Evolutionary conservation across 495 filamentous ascomycete genomes (phyloP), one percentile per base, ranked within the genome.

Genomic region (Podospora conica): DNA sequence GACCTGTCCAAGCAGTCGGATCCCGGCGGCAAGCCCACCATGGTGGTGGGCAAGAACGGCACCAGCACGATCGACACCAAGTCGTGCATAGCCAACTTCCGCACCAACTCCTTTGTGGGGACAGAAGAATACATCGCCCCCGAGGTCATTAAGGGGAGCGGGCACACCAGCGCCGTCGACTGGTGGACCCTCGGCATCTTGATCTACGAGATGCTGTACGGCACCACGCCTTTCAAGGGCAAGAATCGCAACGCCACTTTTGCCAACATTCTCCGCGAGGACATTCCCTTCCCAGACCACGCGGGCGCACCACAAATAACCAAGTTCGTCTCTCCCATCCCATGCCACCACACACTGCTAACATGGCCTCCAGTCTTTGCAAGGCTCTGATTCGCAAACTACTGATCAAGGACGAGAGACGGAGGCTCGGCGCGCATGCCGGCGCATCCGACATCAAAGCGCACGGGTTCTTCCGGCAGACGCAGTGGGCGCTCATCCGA

Each of bases 151-250:
- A 98, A 97, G 77, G 95, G 95, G 12, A 97, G 94, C 76, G 95
- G 95, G 21, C 95, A 98, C 75, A 98, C 95, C 8, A 97, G 93
- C 70, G 95, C 95, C 4, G 95, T 98, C 2, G 95, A 98, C 77
- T 98, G 95, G 95, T 98, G 95, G 95, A 98, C 95, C 3, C 80
- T 98, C 10, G 95, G 95, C 21, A 98, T 98, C 63, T 78, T 98
- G 70, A 91, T 98, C 64, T 98, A 97, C 69, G 95, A 98, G 77
- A 98, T 98, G 95, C 81, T 98, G n/a, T 98, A 91, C 77, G 96
- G 95, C 22, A 98, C 93, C 3, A 98, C 95, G 1, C 95, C 95
- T 0, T 98, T 98, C 86, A 98, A 98, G 80, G 95, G 95, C 69
- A 98, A 98, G 86, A 98, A 96, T 77, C 87, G 95, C 33, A 98